Evolutionary conservation across 2,329 filamentous ascomycete species (phyloP).

Genomic region (Exophiala spinifera): DNA sequence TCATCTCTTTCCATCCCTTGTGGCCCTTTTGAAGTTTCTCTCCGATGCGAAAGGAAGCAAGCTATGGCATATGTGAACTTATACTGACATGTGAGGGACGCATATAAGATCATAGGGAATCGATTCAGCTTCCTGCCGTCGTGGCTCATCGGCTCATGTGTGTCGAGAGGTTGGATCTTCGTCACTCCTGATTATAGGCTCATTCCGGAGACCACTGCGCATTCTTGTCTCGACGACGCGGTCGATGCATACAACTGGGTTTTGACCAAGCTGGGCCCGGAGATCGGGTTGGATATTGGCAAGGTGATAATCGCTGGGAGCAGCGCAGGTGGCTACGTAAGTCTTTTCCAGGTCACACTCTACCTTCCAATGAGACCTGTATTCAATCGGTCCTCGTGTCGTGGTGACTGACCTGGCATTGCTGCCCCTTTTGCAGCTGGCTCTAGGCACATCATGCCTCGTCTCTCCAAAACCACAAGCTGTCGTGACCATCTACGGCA

Average conservation of each 20-base stretch:
- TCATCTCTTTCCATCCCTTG: no score
- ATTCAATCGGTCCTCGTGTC: no score
- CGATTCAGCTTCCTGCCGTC: constrained; percentile 1
- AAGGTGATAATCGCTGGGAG: background rate
- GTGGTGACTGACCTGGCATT: no score
- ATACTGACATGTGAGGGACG: no score
- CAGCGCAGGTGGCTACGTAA: constrained; percentile 2
- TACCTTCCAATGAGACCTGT: no score
- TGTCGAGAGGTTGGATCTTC: constrained; percentile 2
- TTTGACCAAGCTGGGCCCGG: background rate
- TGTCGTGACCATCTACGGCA: background rate
- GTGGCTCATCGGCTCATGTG: background rate
- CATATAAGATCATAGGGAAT: background rate
- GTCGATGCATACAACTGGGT: constrained; percentile 4
- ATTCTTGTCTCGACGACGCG: constrained; percentile 1
- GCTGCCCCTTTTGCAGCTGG: background rate
- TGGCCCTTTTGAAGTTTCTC: no score
- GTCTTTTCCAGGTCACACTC: no score
- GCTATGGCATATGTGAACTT: no score
- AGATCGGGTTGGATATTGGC: background rate
- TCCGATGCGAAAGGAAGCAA: no score
- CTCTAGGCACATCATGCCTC: background rate
- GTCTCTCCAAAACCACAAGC: background rate
- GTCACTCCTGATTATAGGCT: constrained; percentile 5
- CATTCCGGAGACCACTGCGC: constrained; percentile 1